These are phyloP conservation scores for Lasiodiplodia theobromae DNA, from an alignment of 2,329 filamentous ascomycete genomes.

Conservation along the genomic window DNA sequence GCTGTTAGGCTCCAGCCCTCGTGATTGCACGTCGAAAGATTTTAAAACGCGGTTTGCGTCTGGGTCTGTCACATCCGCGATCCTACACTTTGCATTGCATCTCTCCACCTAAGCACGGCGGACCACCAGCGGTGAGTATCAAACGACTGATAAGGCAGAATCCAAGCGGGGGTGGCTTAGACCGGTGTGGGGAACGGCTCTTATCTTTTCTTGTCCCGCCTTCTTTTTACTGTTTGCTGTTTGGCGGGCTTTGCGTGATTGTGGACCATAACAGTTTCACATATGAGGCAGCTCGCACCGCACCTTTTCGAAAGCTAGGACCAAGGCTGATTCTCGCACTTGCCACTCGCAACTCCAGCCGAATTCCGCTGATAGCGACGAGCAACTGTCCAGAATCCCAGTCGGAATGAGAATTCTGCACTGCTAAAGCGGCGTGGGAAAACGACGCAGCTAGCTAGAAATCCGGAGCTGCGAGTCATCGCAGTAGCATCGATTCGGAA, in stretches of 20 bases:
- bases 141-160: background rate
- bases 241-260: background rate
- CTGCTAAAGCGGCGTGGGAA: slow-evolving; percentile 10
- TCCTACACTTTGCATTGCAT: background rate
- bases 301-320: slow-evolving; percentile 15
- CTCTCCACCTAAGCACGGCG: background rate
- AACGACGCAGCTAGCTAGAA: background rate
- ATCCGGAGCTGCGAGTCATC: slow-evolving; percentile 12
- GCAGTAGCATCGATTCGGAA: background rate
- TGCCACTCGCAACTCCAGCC: background rate
- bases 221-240: background rate
- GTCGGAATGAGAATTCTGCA: background rate
- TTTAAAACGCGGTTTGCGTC: background rate
- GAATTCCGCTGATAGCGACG: background rate
- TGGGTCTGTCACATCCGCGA: background rate
- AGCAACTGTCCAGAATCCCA: background rate
- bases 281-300: slow-evolving; percentile 21
- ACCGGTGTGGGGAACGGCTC: background rate
- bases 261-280: background rate
- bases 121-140: background rate
- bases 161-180: background rate
- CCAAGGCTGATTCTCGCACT: slow-evolving; percentile 19
- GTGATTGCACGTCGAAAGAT: background rate
- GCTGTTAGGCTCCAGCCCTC: too few relatives aligned
- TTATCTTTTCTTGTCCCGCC: background rate